phyloP scores from a whole-genome alignment of 2,329 filamentous ascomycete species.

The Trichoderma oligosporum region DNA sequence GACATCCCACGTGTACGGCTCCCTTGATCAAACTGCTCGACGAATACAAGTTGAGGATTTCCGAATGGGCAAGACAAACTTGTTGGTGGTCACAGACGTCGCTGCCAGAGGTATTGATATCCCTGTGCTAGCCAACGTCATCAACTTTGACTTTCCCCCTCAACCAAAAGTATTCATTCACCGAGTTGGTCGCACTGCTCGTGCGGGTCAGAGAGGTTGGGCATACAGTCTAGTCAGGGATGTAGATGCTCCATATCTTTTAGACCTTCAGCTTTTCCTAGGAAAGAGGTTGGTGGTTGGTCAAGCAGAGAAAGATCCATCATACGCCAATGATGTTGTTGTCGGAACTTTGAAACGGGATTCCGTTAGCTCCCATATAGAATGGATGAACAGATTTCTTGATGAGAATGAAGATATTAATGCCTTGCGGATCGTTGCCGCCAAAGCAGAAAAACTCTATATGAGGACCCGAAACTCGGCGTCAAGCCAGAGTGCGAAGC shows the following conservation, averaged over 20 bases:
- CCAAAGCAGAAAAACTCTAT: constrained; percentile 91
- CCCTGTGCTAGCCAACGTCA: constrained; percentile 89
- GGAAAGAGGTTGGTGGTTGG: constrained; percentile 79
- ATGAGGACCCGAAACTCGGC: constrained; percentile 85
- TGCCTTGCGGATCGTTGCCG: constrained; percentile 67
- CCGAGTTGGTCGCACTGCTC: constrained; percentile 89
- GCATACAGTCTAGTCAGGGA: constrained; percentile 89
- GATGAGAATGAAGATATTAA: constrained; percentile 71
- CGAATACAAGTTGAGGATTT: constrained; percentile 92
- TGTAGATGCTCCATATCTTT: constrained; percentile 82
- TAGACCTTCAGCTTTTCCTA: constrained; percentile 92
- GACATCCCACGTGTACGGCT: constrained; percentile 91
- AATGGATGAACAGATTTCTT: constrained; percentile 79
- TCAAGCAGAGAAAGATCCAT: constrained; percentile 57
- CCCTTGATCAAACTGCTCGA: constrained; percentile 88
- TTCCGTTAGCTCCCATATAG: constrained; percentile 68
- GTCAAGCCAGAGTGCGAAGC: constrained; percentile 83
- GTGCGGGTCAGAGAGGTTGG: constrained; percentile 91
- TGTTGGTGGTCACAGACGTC: constrained; percentile 93
- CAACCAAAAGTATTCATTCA: constrained; percentile 97
- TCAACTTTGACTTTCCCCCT: constrained; percentile 97
- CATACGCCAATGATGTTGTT: constrained; percentile 79
- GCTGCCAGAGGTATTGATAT: constrained; percentile 98
- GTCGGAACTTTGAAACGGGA: constrained; percentile 73
- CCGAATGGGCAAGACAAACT: constrained; percentile 75